A percentile compares a stretch with the other conserved stretches of the same genome.
Conservation (phyloP, 352 stramenopile species). For the Globisporangium spinosum region DNA sequence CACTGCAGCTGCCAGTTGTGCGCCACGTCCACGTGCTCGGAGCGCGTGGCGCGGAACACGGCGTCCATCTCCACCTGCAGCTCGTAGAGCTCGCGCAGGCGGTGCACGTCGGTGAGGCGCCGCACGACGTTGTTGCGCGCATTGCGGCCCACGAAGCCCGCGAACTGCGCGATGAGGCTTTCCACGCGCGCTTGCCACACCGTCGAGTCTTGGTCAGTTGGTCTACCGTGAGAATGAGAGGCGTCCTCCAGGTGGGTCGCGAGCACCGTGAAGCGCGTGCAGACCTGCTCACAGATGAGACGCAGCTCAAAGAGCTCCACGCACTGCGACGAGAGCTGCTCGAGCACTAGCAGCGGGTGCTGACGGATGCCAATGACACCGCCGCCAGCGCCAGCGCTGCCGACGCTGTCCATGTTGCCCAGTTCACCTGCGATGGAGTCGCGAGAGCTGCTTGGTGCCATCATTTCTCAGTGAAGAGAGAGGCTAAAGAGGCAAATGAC, state of each 20-base stretch:
- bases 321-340: conserved; percentile 20
- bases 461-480: not conserved
- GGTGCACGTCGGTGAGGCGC: conserved; percentile 33
- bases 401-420: not conserved
- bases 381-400: not conserved
- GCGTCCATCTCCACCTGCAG: conserved; percentile 36
- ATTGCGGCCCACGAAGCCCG: conserved; percentile 27
- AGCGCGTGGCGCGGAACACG: conserved; percentile 28
- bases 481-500: not conserved
- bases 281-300: conserved; percentile 14
- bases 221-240: not conserved
- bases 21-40: conserved; percentile 49
- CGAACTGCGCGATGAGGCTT: conserved; percentile 27
- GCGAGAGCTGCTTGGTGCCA: not conserved
- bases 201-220: not conserved
- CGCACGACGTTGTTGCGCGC: conserved; percentile 30
- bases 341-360: conserved; percentile 15
- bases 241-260: conserved; percentile 5
- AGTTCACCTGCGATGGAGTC: not conserved
- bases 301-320: conserved; percentile 16
- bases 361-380: not conserved
- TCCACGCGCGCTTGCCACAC: conserved; percentile 13
- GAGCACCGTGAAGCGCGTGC: conserved; percentile 10
- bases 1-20: conserved; percentile 45
- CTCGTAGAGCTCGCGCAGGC: conserved; percentile 31